Evolutionary conservation across 192 early-diverging fungal genomes (phyloP).

Genomic region (Mortierella alpina): DNA sequence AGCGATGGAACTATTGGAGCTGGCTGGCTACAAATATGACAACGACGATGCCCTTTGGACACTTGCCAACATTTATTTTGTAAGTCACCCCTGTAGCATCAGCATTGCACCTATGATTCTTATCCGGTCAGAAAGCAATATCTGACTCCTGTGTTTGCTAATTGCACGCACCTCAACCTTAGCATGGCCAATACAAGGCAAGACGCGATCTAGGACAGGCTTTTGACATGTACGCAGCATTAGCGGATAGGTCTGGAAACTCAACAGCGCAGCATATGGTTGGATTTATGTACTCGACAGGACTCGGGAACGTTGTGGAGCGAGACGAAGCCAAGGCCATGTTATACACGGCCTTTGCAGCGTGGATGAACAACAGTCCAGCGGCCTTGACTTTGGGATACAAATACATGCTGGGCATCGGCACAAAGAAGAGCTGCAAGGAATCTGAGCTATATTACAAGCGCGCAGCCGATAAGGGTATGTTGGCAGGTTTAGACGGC

Average conservation of each 20-base stretch:
- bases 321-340: constrained; percentile 77
- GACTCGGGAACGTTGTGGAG: constrained; percentile 74
- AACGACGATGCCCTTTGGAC: constrained; percentile 70
- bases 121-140: neutral
- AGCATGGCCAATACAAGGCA: constrained; percentile 71
- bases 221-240: constrained; percentile 69
- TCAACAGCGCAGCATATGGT: constrained; percentile 89
- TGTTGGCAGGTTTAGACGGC: neutral
- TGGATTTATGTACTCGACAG: constrained; percentile 92
- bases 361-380: constrained; percentile 73
- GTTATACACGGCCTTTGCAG: constrained; percentile 76
- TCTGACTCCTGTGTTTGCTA: constrained; percentile 6
- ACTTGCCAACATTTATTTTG: constrained; percentile 80
- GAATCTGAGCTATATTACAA: constrained; percentile 85
- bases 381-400: constrained; percentile 90
- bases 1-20: constrained; percentile 57
- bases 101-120: neutral
- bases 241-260: constrained; percentile 77
- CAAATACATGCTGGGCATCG: constrained; percentile 84
- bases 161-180: neutral
- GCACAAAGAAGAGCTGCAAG: constrained; percentile 79
- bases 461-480: constrained; percentile 82
- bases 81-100: constrained; percentile 50
- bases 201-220: constrained; percentile 69
- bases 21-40: constrained; percentile 57